Conservation (phyloP, 2,329 filamentous ascomycete genomes). For the Fusarium udum region DNA sequence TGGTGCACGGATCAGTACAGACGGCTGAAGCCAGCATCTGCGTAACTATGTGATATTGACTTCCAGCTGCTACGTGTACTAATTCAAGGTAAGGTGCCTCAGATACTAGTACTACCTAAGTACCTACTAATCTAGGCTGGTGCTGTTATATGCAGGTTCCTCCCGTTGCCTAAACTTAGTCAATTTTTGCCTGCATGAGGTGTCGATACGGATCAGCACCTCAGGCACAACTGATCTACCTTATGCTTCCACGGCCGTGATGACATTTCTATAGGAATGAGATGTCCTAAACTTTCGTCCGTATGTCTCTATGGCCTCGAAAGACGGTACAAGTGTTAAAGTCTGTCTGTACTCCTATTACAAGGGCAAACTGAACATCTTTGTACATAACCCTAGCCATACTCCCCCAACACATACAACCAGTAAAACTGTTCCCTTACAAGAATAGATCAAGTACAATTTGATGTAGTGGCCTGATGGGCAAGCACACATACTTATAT, state of each 20-base stretch:
- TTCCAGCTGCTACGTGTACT: background rate
- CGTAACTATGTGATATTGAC: background rate
- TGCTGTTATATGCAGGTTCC: background rate
- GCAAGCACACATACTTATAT: background rate
- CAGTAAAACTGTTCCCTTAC: background rate
- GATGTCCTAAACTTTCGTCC: background rate
- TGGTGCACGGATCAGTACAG: background rate
- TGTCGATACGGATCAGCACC: background rate
- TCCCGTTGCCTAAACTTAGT: conserved; percentile 1
- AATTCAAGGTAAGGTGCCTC: background rate
- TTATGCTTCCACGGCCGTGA: background rate
- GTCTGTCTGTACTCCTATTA: background rate
- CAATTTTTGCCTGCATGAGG: background rate
- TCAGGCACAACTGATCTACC: background rate
- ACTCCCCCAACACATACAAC: background rate
- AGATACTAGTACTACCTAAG: background rate
- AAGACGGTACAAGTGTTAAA: conserved; percentile 15
- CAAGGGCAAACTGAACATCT: background rate
- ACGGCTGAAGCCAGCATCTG: background rate
- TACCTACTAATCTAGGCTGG: background rate
- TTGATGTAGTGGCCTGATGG: background rate
- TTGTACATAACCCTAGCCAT: background rate
- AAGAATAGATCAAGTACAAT: background rate
- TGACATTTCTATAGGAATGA: background rate
- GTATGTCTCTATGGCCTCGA: conserved; percentile 1